Conservation (phyloP, 352 stramenopile species). For the Globisporangium okanoganense region DNA sequence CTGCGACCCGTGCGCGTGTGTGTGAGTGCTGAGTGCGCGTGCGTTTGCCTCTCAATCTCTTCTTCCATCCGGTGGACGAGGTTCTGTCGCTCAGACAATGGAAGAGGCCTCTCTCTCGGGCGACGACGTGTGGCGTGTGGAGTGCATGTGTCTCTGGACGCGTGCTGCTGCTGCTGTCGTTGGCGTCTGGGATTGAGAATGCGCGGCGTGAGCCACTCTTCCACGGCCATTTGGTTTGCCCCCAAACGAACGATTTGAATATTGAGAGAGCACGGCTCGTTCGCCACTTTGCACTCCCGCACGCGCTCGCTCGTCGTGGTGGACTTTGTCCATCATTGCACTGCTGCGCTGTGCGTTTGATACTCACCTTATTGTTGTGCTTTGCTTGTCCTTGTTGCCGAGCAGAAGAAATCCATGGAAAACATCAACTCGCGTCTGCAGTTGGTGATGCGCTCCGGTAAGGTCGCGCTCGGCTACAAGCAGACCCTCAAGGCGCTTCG, state of each 20-base stretch:
- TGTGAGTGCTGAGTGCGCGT: slow-evolving; percentile 5
- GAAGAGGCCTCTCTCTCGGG: slow-evolving; percentile 2
- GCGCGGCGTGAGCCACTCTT: slow-evolving; percentile 11
- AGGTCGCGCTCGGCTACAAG: slow-evolving; percentile 99
- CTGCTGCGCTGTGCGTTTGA: slow-evolving; percentile 17
- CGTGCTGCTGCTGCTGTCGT: background rate
- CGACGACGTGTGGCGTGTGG: background rate
- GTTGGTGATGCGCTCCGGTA: slow-evolving; percentile 99
- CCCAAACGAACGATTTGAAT: slow-evolving; percentile 1
- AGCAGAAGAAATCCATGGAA: slow-evolving; percentile 97
- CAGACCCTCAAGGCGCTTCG: slow-evolving; percentile 97
- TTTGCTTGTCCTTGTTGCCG: slow-evolving; percentile 4
- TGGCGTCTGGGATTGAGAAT: background rate
- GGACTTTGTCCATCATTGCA: background rate
- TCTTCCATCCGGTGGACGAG: slow-evolving; percentile 62
- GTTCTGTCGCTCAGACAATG: slow-evolving; percentile 17
- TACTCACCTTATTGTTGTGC: slow-evolving; percentile 21
- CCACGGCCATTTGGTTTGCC: slow-evolving; percentile 17
- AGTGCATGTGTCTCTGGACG: background rate
- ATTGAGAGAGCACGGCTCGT: slow-evolving; percentile 8
- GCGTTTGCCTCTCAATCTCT: slow-evolving; percentile 18
- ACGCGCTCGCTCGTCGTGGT: background rate
- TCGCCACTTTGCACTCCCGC: background rate
- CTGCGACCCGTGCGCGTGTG: slow-evolving; percentile 3
- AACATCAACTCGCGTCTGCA: slow-evolving; percentile 99